phyloP scores from a whole-genome alignment of 2,329 filamentous ascomycete species.

The Diaporthe sp. region DNA sequence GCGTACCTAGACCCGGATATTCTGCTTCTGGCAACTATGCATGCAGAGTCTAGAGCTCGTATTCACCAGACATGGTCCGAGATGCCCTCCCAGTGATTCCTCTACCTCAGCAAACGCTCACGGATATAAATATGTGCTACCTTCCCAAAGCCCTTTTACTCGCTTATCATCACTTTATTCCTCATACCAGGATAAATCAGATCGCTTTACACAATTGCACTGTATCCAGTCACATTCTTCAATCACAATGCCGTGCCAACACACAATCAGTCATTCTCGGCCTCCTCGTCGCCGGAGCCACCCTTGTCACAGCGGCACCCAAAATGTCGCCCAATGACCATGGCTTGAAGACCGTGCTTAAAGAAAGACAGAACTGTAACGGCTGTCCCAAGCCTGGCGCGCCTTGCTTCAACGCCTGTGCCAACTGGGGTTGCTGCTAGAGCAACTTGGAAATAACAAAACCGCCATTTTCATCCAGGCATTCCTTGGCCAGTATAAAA shows the following conservation, averaged over 20 bases:
- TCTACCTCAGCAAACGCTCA: neutral
- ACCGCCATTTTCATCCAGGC: too few relatives aligned
- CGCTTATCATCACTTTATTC: neutral
- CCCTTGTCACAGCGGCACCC: neutral
- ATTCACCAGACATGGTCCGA: neutral
- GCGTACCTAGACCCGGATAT: neutral
- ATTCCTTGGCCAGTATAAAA: neutral
- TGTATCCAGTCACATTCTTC: neutral
- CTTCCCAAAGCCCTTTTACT: neutral
- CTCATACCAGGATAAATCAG: neutral
- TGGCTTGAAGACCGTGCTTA: neutral
- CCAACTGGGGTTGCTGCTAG: slow-evolving; percentile 4
- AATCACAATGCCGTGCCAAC: neutral
- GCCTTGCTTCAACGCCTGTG: neutral
- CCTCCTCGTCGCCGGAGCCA: neutral
- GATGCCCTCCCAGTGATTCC: neutral
- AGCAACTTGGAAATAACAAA: neutral
- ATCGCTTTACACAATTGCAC: neutral
- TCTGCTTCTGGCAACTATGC: neutral
- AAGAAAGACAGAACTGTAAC: neutral
- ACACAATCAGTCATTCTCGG: neutral
- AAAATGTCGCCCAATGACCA: slow-evolving; percentile 2
- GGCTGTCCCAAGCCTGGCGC: neutral
- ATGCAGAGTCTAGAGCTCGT: neutral
- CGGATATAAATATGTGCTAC: neutral